Percentiles rank a stretch among this genome's conserved stretches.
phyloP scores from a whole-genome alignment of 176 grass and related monocot species.

The Aegilops longissima region DNA sequence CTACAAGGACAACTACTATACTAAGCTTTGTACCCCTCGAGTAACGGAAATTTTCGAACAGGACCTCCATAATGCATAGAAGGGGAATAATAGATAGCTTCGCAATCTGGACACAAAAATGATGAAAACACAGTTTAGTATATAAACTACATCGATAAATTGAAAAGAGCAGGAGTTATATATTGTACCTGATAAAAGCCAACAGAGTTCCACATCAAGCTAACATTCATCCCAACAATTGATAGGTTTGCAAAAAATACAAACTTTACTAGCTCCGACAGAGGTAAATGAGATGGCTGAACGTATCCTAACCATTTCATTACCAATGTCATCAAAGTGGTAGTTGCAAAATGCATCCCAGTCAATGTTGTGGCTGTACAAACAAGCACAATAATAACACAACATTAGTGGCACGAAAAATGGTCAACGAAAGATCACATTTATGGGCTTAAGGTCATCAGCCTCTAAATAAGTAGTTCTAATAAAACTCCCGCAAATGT shows the following conservation, averaged over 20 bases:
- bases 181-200: constrained; percentile 63
- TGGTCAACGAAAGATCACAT: not conserved
- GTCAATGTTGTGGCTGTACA: constrained; percentile 60
- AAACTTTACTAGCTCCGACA: constrained; percentile 52
- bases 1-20: constrained; percentile 55
- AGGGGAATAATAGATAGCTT: constrained; percentile 56
- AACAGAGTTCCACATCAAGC: constrained; percentile 71
- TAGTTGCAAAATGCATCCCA: constrained; percentile 57
- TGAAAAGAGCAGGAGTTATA: not conserved
- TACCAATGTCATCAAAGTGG: constrained; percentile 46
- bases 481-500: not conserved
- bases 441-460: constrained; percentile 15
- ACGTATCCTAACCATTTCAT: constrained; percentile 57
- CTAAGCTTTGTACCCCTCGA: constrained; percentile 59
- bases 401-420: not conserved
- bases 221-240: constrained; percentile 62
- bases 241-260: constrained; percentile 59
- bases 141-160: not conserved
- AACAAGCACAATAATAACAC: not conserved
- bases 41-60: constrained; percentile 50
- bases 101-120: constrained; percentile 39
- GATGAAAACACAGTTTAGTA: constrained; percentile 6
- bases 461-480: not conserved
- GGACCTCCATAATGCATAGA: constrained; percentile 50
- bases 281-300: constrained; percentile 51